A percentile compares a stretch with the other conserved stretches of the same genome.
Conservation (phyloP, 345 rosid species). For the Citropsis articulata region DNA sequence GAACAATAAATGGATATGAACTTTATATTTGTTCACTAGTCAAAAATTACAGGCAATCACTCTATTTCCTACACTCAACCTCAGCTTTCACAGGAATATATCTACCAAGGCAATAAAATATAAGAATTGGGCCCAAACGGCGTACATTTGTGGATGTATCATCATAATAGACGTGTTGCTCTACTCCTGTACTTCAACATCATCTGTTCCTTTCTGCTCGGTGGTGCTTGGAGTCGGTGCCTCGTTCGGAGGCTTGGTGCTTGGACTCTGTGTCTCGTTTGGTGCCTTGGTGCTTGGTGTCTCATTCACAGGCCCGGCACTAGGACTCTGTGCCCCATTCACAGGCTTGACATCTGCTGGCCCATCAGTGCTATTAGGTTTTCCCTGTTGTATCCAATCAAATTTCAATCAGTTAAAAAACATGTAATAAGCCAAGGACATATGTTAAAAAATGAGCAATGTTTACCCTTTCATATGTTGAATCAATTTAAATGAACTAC, state of each 20-base stretch:
- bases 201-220: conserved; percentile 33
- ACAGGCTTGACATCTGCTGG: conserved; percentile 47
- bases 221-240: conserved; percentile 28
- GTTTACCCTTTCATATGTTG: not conserved
- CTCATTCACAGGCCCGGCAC: not conserved
- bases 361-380: conserved; percentile 31
- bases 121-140: conserved; percentile 9
- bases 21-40: conserved; percentile 19
- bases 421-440: not conserved
- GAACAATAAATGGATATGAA: conserved; percentile 30
- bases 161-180: conserved; percentile 9
- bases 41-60: conserved; percentile 16
- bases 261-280: conserved; percentile 33
- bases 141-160: not conserved
- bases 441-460: not conserved
- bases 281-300: conserved; percentile 41
- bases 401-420: not conserved
- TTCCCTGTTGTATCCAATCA: conserved; percentile 41
- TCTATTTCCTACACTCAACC: conserved; percentile 7
- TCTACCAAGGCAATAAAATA: conserved; percentile 17
- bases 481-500: not conserved
- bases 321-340: not conserved
- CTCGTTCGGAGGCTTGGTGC: conserved; percentile 9
- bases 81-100: conserved; percentile 21
- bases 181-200: conserved; percentile 30